Conservation (phyloP, 2,329 filamentous ascomycete species). For the Paracamarosporium sp. region DNA sequence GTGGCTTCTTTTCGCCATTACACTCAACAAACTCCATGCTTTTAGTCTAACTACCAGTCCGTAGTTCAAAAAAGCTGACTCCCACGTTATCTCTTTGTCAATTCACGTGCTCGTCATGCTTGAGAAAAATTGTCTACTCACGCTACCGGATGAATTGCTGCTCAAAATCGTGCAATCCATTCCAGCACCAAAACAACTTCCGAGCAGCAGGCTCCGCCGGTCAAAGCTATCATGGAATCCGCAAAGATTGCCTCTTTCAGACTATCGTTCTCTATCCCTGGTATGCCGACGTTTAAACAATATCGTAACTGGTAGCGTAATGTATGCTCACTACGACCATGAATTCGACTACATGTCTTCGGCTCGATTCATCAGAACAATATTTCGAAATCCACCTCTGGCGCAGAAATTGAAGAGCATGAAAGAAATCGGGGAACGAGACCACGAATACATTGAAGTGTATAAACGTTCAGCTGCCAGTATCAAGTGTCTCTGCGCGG, state of each 20-base stretch:
- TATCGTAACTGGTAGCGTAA: background rate
- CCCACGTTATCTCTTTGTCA: background rate
- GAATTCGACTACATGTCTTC: background rate
- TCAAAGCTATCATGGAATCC: background rate
- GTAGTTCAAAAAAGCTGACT: background rate
- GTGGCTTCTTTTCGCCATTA: background rate
- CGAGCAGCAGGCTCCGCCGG: background rate
- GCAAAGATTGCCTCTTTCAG: background rate
- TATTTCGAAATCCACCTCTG: background rate
- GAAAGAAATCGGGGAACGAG: background rate
- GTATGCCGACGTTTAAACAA: background rate
- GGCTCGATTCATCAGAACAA: background rate
- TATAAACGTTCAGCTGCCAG: background rate
- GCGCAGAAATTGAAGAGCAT: background rate
- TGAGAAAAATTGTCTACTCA: background rate
- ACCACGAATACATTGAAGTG: background rate
- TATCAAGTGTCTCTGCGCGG: background rate
- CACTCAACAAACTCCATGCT: background rate
- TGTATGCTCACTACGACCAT: constrained; percentile 1
- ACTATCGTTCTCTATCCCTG: background rate
- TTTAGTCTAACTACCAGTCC: too few relatives aligned
- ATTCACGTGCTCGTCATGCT: background rate
- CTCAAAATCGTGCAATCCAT: background rate
- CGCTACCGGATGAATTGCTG: background rate
- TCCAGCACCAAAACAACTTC: background rate